These are phyloP conservation scores for Rhizopogon parksii DNA, from an alignment of 1,284 basidiomycete genomes.

Conservation along the genomic window DNA sequence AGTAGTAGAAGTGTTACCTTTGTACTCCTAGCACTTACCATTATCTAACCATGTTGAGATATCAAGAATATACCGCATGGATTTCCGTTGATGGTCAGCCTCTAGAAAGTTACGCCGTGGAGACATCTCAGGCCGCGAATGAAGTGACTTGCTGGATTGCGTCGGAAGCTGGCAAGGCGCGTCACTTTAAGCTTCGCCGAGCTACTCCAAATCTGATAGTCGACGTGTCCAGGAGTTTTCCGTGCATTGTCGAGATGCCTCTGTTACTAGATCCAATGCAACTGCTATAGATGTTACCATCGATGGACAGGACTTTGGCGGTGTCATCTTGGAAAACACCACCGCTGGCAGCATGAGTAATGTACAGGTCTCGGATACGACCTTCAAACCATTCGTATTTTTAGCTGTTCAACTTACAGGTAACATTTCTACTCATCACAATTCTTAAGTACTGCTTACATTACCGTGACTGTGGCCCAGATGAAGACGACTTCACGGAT, in stretches of 20 bases:
- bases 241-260: conserved; percentile 16
- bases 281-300: conserved; percentile 13
- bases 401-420: conserved; percentile 28
- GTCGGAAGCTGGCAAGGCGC: conserved; percentile 32
- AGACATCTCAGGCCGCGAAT: conserved; percentile 18
- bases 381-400: conserved; percentile 22
- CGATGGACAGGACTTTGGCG: conserved; percentile 13
- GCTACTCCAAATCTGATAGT: conserved; percentile 5
- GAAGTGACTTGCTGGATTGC: conserved; percentile 32
- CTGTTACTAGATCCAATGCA: conserved; percentile 6
- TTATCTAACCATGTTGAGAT: conserved; percentile 18
- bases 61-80: conserved; percentile 25
- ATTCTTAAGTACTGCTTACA: neutral
- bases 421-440: conserved; percentile 7
- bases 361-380: conserved; percentile 12
- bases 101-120: conserved; percentile 23
- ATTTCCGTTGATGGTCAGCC: conserved; percentile 27
- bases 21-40: too few relatives aligned
- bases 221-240: conserved; percentile 10
- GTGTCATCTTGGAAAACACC: neutral
- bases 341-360: neutral
- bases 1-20: too few relatives aligned
- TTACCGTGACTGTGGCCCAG: conserved; percentile 14
- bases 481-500: conserved; percentile 26
- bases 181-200: neutral